Percentiles rank a stretch among this genome's conserved stretches.
Evolutionary conservation across 306 rosid genomes (phyloP).

Genomic region (Begonia peltatifolia): DNA sequence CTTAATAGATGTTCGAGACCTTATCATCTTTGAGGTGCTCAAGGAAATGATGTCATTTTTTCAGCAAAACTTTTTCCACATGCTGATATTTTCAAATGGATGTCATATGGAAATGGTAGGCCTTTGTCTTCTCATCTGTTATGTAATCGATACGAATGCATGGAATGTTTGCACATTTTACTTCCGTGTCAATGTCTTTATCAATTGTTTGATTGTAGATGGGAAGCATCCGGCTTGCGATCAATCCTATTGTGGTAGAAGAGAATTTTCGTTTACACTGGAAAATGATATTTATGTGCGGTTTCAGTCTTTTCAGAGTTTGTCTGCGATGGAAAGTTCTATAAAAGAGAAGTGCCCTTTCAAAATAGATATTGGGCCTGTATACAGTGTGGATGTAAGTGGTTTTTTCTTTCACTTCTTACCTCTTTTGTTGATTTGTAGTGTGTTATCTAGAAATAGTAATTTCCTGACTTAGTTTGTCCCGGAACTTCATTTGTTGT

Average conservation of each 20-base stretch:
- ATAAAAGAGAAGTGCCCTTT: constrained; percentile 61
- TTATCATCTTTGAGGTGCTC: background rate
- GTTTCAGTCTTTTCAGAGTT: constrained; percentile 53
- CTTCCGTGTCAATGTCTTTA: too few relatives aligned
- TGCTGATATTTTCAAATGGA: constrained; percentile 60
- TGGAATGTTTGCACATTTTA: too few relatives aligned
- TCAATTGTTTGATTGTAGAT: constrained; percentile 30
- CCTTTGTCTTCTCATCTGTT: background rate
- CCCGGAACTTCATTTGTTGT: too few relatives aligned
- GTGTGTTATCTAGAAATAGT: too few relatives aligned
- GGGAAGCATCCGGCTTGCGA: constrained; percentile 93
- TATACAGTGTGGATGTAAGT: constrained; percentile 76
- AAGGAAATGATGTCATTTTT: background rate
- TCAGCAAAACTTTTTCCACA: constrained; percentile 78
- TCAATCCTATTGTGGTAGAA: constrained; percentile 51
- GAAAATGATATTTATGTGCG: constrained; percentile 64
- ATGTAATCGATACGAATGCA: too few relatives aligned
- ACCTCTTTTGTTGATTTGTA: background rate
- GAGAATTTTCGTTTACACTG: constrained; percentile 73
- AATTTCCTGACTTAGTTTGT: too few relatives aligned
- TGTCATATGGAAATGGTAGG: constrained; percentile 79
- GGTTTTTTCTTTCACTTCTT: background rate
- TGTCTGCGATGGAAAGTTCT: constrained; percentile 48
- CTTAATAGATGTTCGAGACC: background rate
- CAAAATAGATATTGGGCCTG: constrained; percentile 82